Evolutionary conservation across 176 grass and related monocot genomes (phyloP).

Genomic region (Aegilops umbellulata): DNA sequence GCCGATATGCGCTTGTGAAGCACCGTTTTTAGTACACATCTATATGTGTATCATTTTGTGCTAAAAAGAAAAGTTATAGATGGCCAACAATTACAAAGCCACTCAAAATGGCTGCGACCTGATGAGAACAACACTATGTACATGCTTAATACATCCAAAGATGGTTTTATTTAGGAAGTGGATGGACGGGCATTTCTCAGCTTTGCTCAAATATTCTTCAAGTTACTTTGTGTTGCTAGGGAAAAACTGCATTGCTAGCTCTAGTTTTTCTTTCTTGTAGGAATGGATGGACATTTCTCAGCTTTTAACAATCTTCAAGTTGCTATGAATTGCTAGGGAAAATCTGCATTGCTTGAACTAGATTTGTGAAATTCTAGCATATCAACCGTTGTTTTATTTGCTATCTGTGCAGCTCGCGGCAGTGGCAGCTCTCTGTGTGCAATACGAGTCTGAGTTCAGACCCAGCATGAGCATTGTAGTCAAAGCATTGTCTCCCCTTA

Average conservation of each 20-base stretch:
- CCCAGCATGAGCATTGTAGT: conserved; percentile 90
- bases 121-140: background rate
- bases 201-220: background rate
- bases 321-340: background rate
- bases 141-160: background rate
- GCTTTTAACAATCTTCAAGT: background rate
- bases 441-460: conserved; percentile 79
- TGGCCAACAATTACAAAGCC: background rate
- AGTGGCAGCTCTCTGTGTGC: conserved; percentile 72
- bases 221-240: background rate
- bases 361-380: conserved; percentile 10
- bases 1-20: background rate
- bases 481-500: conserved; percentile 71
- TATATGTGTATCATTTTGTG: background rate
- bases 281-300: background rate
- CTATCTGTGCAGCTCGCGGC: conserved; percentile 60
- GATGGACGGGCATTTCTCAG: background rate
- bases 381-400: background rate
- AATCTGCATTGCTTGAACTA: background rate
- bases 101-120: background rate
- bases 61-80: background rate
- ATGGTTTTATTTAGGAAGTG: background rate
- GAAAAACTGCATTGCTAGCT: background rate
- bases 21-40: background rate
- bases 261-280: background rate